A percentile compares a stretch with the other conserved stretches of the same genome.
phyloP scores from a whole-genome alignment of 192 early-diverging fungal genomes.

The Backusella westeae region DNA sequence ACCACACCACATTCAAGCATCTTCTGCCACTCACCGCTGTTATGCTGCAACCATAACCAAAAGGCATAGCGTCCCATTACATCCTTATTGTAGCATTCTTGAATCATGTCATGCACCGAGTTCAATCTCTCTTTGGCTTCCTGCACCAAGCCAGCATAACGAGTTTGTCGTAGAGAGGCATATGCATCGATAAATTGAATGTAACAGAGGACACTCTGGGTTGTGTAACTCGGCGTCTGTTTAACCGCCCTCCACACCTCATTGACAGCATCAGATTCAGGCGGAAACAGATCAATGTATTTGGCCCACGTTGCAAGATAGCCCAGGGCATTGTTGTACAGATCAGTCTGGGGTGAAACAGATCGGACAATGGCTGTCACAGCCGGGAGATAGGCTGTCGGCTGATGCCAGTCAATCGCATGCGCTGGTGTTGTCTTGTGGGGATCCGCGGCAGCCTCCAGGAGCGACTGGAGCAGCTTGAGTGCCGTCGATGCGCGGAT shows the following conservation, averaged over 20 bases:
- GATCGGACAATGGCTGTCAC: conserved; percentile 17
- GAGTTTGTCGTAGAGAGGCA: neutral
- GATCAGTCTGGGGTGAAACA: neutral
- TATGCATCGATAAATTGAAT: conserved; percentile 17
- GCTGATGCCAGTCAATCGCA: conserved; percentile 48
- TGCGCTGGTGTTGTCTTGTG: conserved; percentile 47
- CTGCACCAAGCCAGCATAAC: neutral
- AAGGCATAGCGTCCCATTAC: conserved; percentile 23
- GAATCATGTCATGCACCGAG: neutral
- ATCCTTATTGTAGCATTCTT: neutral
- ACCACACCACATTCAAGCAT: neutral
- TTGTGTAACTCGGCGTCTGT: neutral
- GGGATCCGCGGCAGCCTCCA: conserved; percentile 43
- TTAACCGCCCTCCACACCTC: neutral
- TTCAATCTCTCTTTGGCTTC: neutral
- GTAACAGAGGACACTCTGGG: conserved; percentile 6
- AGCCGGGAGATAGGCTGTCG: conserved; percentile 35
- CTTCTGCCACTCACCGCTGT: neutral
- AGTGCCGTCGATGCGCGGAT: conserved; percentile 28
- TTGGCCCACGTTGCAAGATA: conserved; percentile 23
- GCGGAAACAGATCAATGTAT: conserved; percentile 12
- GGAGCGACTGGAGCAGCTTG: conserved; percentile 30
- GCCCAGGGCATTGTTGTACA: conserved; percentile 5
- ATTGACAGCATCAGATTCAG: neutral
- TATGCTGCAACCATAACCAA: conserved; percentile 18